phyloP scores from a whole-genome alignment of 805 yeast species.

The Myxozyma sirexii region DNA sequence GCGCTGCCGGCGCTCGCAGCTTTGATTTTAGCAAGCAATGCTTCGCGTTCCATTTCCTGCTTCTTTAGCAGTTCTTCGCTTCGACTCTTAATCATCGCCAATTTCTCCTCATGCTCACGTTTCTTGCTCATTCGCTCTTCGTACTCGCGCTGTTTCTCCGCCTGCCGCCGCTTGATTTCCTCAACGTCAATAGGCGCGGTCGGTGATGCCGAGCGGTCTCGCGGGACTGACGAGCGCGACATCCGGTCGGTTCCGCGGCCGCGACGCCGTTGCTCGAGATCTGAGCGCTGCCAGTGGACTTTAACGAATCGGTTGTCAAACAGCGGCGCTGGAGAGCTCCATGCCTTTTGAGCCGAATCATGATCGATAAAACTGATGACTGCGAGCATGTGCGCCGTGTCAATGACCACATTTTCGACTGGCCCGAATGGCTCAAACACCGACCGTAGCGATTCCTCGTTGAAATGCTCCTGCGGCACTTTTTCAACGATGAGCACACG shows the following conservation, averaged over 20 bases:
- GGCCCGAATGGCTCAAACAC: conserved; percentile 51
- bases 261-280: conserved; percentile 15
- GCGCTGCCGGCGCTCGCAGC: conserved; percentile 15
- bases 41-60: conserved; percentile 42
- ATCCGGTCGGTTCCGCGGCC: conserved; percentile 2
- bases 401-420: conserved; percentile 41
- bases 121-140: conserved; percentile 46
- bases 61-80: conserved; percentile 45
- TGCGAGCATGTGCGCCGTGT: conserved; percentile 41
- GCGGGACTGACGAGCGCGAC: background rate
- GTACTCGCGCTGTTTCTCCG: conserved; percentile 47
- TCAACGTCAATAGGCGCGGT: conserved; percentile 45
- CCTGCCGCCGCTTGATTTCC: conserved; percentile 45
- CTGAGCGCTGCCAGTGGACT: conserved; percentile 47
- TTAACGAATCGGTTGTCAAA: conserved; percentile 55
- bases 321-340: conserved; percentile 49
- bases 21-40: conserved; percentile 32
- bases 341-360: conserved; percentile 49
- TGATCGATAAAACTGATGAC: conserved; percentile 47
- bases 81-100: conserved; percentile 42
- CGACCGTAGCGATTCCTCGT: conserved; percentile 41
- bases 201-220: conserved; percentile 32
- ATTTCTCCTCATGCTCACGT: conserved; percentile 42
- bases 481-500: conserved; percentile 47
- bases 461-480: conserved; percentile 49